Base-by-base conservation (phyloP, 352 stramenopile species). In the Globisporangium apiculatum region DNA sequence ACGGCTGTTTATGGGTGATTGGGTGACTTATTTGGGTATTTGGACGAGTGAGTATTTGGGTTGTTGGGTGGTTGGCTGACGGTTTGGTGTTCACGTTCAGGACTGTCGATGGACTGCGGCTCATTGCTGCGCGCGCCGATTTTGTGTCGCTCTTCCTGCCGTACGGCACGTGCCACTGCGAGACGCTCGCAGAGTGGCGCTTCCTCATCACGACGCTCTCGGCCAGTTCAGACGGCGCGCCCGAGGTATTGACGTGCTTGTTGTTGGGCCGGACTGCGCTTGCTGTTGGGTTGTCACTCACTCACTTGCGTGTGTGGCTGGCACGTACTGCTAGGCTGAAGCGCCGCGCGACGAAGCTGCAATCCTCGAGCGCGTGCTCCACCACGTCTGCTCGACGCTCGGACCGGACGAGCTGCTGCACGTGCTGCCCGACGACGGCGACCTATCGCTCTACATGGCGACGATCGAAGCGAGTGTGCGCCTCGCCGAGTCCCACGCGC, bases 361-460 rank as follows among this genome's bases (percentile, higher is more conserved):
- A 24, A 75, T 89, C 43, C 62, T 94, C 45, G 71, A 82, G 31
- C 81, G 68, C 36, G 76, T 91, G 53, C 67, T 94, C 18, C 73
- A 78, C 51, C 71, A 92, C 54, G 64, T 92, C 18, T 87, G 79
- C 61, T 74, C 68, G 7, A 91, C 76, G n/a, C 69, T 94, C 18
- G 75, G 69, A 31, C 80, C 84, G 1, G 79, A 89, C 59, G 84
- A 94, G 24, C 54, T 92, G 17, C 71, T 94, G 4, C 67, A 89
- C 45, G 76, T 94, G 40, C 62, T 94, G 35, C 84, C 84, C 10
- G 84, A 92, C 57, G 80, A 91, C 43, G 81, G 79, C 7, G 82
- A 92, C 53, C 62, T 90, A 15, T 70, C 73, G 35, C 58, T 89
- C 36, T 92, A 89, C 61, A 87, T 92, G 63, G 75, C 77, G 53